These are phyloP conservation scores for Termitomyces sp. DNA, from an alignment of 768 basidiomycete species.

Conservation along the genomic window DNA sequence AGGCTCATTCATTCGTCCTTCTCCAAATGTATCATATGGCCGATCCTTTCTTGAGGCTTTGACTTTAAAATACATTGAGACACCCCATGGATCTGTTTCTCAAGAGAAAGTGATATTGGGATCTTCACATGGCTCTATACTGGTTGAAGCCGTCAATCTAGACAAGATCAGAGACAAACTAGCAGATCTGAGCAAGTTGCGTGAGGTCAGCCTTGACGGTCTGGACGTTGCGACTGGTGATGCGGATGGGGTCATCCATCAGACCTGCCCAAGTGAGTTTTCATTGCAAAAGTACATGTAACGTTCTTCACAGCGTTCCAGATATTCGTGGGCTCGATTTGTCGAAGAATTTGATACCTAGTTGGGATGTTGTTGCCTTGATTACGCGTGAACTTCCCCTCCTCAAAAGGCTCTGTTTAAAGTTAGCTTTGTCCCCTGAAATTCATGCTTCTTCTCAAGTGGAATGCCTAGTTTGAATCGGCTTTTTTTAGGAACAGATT, in stretches of 20 bases:
- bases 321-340: constrained; percentile 80
- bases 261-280: constrained; percentile 67
- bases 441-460: constrained; percentile 12
- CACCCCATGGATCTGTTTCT: constrained; percentile 41
- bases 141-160: constrained; percentile 81
- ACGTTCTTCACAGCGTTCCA: constrained; percentile 23
- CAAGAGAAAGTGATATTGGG: constrained; percentile 69
- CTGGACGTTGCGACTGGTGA: constrained; percentile 52
- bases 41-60: constrained; percentile 73
- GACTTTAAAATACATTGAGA: constrained; percentile 71
- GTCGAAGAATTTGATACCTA: constrained; percentile 65
- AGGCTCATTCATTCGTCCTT: constrained; percentile 79
- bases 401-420: constrained; percentile 66
- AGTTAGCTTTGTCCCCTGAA: constrained; percentile 46
- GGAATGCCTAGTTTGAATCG: constrained; percentile 57
- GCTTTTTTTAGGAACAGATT: constrained; percentile 35
- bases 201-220: constrained; percentile 76
- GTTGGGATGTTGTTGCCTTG: constrained; percentile 62
- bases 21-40: constrained; percentile 54
- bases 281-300: not conserved
- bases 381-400: constrained; percentile 58
- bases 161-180: constrained; percentile 75
- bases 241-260: constrained; percentile 42
- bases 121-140: constrained; percentile 76
- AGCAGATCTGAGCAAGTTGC: constrained; percentile 57